Evolutionary conservation across 306 rosid genomes (phyloP), one percentile per base, ranked within the genome.

Genomic region (Prunus kanzakura): DNA sequence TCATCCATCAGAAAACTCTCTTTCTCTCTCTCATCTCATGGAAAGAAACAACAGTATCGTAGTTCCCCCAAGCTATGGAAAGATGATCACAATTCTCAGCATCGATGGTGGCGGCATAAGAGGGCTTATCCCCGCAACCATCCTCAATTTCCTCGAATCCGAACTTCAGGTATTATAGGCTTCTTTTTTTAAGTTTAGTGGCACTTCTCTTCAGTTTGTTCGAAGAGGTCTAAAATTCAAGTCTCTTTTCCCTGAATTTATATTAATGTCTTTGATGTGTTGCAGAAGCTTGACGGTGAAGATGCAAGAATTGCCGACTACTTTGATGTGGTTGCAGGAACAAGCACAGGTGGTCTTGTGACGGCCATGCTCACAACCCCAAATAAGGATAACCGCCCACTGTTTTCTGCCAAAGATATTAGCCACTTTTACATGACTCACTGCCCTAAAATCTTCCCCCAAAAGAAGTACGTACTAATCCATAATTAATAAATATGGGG

Each of bases 61-160:
- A 30, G 80, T 83, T 77, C 79, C 93, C 49, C 89, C 91, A 35
- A 87, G 82, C 11, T 82, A 77, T 64, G 91, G 96, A 47, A 81
- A 88, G 73, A 76, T 81, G 2, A 77, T 92, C 41, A 90, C 93
- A 9, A 63, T 92, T 73, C 88, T 92, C 45, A 89, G 90, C 83
- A 90, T 92, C 15, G 97, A 92, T 30, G 97, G 96, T 2, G 96
- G 93, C 22, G 97, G 97, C 11, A 79, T 92, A 6, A 82, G 96
- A 67, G 96, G 91, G 14, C 80, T 89, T 41, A 88, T 91, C 49
- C 90, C 95, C 0, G 91, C 90, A 14, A 75, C 88, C 6, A 82
- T 89, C 14, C 89, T 91, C 56, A 74, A 61, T 35, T 89, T 83
- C 60, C 84, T 91, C 15, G 90, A 91, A 82, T 73, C 86, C 0